Percentiles rank a stretch among this genome's conserved stretches.
These are phyloP conservation scores for Triadica sebifera DNA, from an alignment of 345 rosid genomes.

Conservation along the genomic window DNA sequence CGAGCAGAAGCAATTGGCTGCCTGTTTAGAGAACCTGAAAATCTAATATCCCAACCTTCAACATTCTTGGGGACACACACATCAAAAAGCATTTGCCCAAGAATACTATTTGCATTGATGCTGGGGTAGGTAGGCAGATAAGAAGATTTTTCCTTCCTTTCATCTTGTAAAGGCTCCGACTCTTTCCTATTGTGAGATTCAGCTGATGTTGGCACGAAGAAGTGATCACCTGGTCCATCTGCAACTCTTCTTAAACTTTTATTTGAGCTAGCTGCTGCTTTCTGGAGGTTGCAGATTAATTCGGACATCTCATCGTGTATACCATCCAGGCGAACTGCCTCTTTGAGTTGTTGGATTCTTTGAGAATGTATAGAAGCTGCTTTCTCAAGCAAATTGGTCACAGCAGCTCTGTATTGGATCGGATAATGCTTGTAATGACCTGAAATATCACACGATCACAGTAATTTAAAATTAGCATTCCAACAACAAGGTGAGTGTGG, in stretches of 20 bases:
- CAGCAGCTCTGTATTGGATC: conserved; percentile 65
- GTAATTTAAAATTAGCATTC: neutral
- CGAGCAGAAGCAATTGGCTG: conserved; percentile 63
- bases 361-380: conserved; percentile 39
- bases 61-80: conserved; percentile 84
- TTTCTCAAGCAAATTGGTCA: conserved; percentile 62
- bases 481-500: neutral
- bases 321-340: conserved; percentile 43
- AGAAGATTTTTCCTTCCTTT: conserved; percentile 43
- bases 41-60: conserved; percentile 97
- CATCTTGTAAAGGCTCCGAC: conserved; percentile 49
- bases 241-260: conserved; percentile 85
- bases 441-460: conserved; percentile 10
- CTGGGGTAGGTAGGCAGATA: conserved; percentile 50
- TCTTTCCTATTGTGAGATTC: conserved; percentile 38
- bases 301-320: conserved; percentile 69
- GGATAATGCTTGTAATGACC: conserved; percentile 58
- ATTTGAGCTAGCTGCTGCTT: conserved; percentile 87
- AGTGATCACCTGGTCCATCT: conserved; percentile 69
- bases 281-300: conserved; percentile 75
- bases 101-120: conserved; percentile 78
- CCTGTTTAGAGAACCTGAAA: conserved; percentile 61
- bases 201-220: conserved; percentile 74
- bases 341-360: conserved; percentile 55
- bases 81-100: conserved; percentile 82